phyloP scores from a whole-genome alignment of 495 filamentous ascomycete genomes.

The Aspergillus bridgeri region DNA sequence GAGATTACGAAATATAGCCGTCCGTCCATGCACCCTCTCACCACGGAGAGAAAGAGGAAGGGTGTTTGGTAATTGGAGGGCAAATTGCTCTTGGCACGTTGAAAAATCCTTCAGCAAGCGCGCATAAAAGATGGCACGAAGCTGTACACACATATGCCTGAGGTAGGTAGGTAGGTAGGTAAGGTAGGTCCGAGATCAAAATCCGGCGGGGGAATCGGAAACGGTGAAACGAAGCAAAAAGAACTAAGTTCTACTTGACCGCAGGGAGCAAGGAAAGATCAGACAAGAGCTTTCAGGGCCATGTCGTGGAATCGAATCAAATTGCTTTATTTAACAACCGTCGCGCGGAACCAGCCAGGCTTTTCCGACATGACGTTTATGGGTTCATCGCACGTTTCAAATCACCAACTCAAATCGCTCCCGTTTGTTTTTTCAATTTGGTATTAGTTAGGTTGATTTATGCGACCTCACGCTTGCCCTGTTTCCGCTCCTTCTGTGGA shows the following conservation, averaged over 20 bases:
- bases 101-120: conserved; percentile 90
- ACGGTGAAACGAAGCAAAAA: not conserved
- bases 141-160: conserved; percentile 99
- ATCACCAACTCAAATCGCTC: conserved; percentile 40
- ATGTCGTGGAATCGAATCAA: conserved; percentile 19
- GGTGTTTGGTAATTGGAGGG: conserved; percentile 94
- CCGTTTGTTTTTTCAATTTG: conserved; percentile 28
- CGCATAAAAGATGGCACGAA: conserved; percentile 68
- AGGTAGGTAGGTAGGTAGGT: conserved; percentile 2
- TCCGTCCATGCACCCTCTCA: conserved; percentile 82
- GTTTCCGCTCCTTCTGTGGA: conserved; percentile 90
- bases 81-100: conserved; percentile 82
- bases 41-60: conserved; percentile 54
- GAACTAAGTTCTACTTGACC: conserved; percentile 4
- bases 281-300: not conserved
- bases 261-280: not conserved
- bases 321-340: conserved; percentile 20
- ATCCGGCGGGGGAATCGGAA: conserved; percentile 10
- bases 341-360: conserved; percentile 15
- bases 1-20: conserved; percentile 57
- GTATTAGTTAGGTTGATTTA: conserved; percentile 53
- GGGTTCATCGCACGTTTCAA: conserved; percentile 38
- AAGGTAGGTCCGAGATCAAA: not conserved
- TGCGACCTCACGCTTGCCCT: conserved; percentile 91
- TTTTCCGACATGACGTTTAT: conserved; percentile 18